Base-by-base conservation (phyloP, 2,329 filamentous ascomycete species). In the Ramichloridium luteum region DNA sequence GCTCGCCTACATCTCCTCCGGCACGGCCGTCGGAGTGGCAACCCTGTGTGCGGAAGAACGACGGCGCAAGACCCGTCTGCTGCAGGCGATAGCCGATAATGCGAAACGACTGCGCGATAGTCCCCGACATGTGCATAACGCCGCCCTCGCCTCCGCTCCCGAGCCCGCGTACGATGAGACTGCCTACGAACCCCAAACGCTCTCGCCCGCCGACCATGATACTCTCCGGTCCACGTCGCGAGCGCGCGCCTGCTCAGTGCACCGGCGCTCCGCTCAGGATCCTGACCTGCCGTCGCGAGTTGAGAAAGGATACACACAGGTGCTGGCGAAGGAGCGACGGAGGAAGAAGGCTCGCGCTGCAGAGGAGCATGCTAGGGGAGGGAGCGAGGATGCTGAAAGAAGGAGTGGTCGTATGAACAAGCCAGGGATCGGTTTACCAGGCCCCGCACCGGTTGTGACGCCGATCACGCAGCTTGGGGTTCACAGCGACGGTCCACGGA, bases 1-100 rank as follows among this genome's bases (percentile, higher is more conserved):
- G 35, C 52, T 57, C 36, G 55, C 53, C 16, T 57, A 56, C 42
- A 54, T 55, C 32, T 54, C 53, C 10, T 57, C 54, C 25, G 55
- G 55, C 18, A 52, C 54, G n/a, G 53, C 47, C 5, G 48, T 49
- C 5, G 54, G 52, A 16, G 42, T 52, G 9, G 54, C 46, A 5
- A 44, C 50, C n/a, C 27, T 58, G 4, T 50, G 54, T 34, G 45
- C 51, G 6, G 55, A 58, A 36, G 54, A 57, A 40, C 43, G 53
- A 23, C 39, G 55, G 18, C 42, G 55, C 16, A 43, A 49, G 29
- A 55, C 51, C 2, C 38, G 47, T 22, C 31, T 51, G 8, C 41
- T 54, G 20, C 50, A 54, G 39, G 47, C 45, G 36, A 47, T 57
- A 22, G 51, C 48, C 18, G 55, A 58, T 16, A 57, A 56, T 40